phyloP scores from a whole-genome alignment of 108 stramenopile species.

The Nitzschia sp. region DNA sequence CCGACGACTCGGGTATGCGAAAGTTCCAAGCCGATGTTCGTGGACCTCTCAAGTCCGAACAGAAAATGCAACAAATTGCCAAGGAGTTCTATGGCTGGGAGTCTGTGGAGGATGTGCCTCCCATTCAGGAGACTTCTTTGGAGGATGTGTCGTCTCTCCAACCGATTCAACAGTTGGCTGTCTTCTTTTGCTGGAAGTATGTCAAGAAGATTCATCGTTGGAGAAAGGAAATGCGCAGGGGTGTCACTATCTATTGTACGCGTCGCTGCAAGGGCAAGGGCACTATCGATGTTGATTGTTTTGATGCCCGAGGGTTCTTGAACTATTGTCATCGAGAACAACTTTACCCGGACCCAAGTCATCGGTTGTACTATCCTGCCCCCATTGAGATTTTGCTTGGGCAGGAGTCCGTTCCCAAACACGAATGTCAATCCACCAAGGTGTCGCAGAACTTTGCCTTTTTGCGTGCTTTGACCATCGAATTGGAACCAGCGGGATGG shows the following conservation, averaged over 20 bases:
- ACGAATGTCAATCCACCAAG: background rate
- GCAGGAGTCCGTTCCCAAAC: too few species aligned
- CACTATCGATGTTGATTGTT: background rate
- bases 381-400: background rate
- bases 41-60: background rate
- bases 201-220: background rate
- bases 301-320: slow-evolving; percentile 1
- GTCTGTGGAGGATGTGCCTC: background rate
- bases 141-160: background rate
- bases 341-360: background rate
- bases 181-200: slow-evolving; percentile 2
- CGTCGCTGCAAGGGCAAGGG: slow-evolving; percentile 1
- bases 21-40: background rate
- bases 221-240: background rate
- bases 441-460: background rate
- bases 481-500: slow-evolving; percentile 13
- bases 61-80: background rate
- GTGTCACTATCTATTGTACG: background rate
- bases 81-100: slow-evolving; percentile 12
- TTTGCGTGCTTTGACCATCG: background rate
- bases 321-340: slow-evolving; percentile 5
- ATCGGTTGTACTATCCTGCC: background rate
- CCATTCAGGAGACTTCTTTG: background rate
- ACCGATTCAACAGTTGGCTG: background rate
- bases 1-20: background rate